A percentile compares a stretch with the other conserved stretches of the same genome.
Evolutionary conservation across 2,329 filamentous ascomycete species (phyloP).

Genomic region (Penicillium sumatraense): DNA sequence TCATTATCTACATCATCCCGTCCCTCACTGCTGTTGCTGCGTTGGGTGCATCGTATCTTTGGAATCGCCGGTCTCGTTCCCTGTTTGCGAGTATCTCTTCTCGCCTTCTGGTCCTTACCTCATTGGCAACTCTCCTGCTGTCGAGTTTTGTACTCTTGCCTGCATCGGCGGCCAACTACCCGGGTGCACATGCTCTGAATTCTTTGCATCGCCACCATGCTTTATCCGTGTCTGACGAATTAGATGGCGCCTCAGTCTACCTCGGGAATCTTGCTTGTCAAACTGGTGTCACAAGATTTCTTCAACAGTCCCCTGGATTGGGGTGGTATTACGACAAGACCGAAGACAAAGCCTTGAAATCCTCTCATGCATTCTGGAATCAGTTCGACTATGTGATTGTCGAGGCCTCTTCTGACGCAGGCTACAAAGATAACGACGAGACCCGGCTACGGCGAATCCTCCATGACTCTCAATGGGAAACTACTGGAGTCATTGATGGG

Average conservation of each 20-base stretch:
- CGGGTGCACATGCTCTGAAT: constrained; percentile 78
- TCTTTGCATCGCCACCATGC: constrained; percentile 40
- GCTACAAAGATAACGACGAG: constrained; percentile 28
- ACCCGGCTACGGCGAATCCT: constrained; percentile 45
- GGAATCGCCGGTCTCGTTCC: constrained; percentile 67
- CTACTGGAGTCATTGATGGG: constrained; percentile 54
- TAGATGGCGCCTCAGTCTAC: constrained; percentile 46
- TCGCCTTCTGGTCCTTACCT: constrained; percentile 61
- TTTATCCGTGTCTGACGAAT: constrained; percentile 31
- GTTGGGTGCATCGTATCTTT: constrained; percentile 73
- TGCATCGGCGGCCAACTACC: constrained; percentile 89
- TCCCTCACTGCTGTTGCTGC: constrained; percentile 78
- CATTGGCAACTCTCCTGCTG: constrained; percentile 62
- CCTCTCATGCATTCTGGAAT: constrained; percentile 60
- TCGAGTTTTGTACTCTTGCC: constrained; percentile 74
- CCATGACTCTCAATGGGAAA: constrained; percentile 51
- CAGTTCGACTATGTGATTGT: constrained; percentile 63
- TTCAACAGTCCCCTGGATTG: constrained; percentile 45
- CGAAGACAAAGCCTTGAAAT: constrained; percentile 53
- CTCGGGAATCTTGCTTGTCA: constrained; percentile 67
- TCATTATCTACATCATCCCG: constrained; percentile 87
- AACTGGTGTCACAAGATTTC: constrained; percentile 65
- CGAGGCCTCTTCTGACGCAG: constrained; percentile 45
- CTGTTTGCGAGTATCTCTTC: constrained; percentile 60
- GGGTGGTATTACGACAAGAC: constrained; percentile 66